Evolutionary conservation across 2,329 filamentous ascomycete genomes (phyloP).

Genomic region (Dothideomycetidae sp.): DNA sequence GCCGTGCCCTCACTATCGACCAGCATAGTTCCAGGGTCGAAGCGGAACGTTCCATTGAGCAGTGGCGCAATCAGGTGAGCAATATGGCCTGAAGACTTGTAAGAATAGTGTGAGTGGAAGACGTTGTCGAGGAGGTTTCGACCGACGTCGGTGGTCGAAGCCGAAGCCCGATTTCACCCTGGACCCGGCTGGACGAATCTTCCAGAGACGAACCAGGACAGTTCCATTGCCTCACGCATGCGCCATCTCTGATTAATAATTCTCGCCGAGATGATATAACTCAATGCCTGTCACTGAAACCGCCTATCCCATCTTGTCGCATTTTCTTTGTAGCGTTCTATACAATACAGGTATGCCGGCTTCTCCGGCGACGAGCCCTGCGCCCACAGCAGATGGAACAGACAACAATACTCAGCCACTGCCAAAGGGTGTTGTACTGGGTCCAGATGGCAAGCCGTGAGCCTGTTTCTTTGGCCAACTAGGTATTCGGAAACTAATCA

Average conservation of each 20-base stretch:
- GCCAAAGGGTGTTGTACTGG: slow-evolving; percentile 59
- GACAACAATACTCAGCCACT: slow-evolving; percentile 36
- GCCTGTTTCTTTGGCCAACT: slow-evolving; percentile 20
- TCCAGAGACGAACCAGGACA: too few species aligned
- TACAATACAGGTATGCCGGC: slow-evolving; percentile 24
- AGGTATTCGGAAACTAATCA: slow-evolving; percentile 7
- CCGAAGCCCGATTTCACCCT: too few species aligned
- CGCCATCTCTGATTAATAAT: not conserved
- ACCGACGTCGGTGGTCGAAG: too few species aligned
- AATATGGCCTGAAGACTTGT: too few species aligned
- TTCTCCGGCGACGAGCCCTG: slow-evolving; percentile 17
- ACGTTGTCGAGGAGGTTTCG: too few species aligned
- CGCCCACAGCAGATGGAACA: slow-evolving; percentile 16
- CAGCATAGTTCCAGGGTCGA: too few species aligned
- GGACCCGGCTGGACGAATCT: too few species aligned
- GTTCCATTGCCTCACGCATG: slow-evolving; percentile 13
- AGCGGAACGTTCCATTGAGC: too few species aligned
- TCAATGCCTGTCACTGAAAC: slow-evolving; percentile 23
- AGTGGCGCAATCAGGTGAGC: too few species aligned
- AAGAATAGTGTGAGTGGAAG: too few species aligned
- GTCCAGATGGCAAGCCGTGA: slow-evolving; percentile 74
- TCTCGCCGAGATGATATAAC: not conserved
- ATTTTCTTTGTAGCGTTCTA: slow-evolving; percentile 26
- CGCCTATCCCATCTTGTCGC: slow-evolving; percentile 25
- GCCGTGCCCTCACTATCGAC: too few species aligned